Evolutionary conservation across 225 moss, liverwort and hornwort genomes (phyloP).

Genomic region (Polytrichum formosum): DNA sequence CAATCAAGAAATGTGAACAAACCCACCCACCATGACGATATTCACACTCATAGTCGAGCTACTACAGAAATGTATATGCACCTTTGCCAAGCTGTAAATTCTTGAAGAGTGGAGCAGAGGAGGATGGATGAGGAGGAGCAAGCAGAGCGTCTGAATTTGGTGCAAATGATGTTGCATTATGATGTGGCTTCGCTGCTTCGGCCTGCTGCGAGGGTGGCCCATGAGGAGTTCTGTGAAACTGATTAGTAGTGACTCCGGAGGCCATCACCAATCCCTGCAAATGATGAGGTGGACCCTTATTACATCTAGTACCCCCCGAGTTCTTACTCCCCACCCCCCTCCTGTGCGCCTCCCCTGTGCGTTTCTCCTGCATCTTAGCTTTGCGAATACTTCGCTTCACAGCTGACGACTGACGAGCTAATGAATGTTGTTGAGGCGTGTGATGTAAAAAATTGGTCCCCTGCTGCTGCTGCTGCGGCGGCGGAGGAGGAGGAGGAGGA

Average conservation of each 20-base stretch:
- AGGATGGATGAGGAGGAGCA: background rate
- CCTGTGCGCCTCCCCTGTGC: background rate
- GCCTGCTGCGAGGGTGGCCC: too few species aligned
- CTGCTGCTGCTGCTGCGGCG: background rate
- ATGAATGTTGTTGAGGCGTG: background rate
- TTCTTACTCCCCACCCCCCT: background rate
- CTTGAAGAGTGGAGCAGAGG: constrained; percentile 2
- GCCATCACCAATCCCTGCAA: constrained; percentile 2
- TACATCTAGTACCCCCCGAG: background rate
- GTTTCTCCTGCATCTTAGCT: constrained; percentile 16
- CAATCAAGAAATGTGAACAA: too few species aligned
- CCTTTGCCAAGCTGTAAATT: constrained; percentile 11
- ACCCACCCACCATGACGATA: too few species aligned
- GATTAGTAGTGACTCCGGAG: constrained; percentile 1
- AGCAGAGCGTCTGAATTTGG: background rate
- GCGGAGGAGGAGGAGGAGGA: background rate
- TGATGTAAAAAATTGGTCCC: constrained; percentile 2
- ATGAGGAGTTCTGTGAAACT: background rate
- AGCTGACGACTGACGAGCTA: constrained; percentile 15
- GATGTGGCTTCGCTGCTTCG: background rate
- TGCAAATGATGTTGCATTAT: background rate
- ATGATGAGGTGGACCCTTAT: background rate
- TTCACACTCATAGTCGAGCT: too few species aligned
- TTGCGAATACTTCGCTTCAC: constrained; percentile 13
- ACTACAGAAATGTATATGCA: background rate